phyloP scores from a whole-genome alignment of 371 early-diverging fungal species.

The Mucor circinelloides region DNA sequence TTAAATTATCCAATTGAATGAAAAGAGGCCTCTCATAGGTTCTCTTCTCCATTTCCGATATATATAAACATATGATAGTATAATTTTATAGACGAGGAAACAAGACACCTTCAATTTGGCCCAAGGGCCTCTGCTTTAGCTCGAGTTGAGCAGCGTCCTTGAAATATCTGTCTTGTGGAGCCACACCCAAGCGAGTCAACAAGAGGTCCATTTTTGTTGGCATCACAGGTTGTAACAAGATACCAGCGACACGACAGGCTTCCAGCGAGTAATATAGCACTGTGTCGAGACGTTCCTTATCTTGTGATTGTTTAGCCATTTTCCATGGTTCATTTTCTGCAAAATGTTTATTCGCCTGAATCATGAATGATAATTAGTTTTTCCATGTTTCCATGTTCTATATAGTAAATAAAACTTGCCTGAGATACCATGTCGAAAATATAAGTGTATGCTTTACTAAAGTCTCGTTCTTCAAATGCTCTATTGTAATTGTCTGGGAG shows the following conservation, averaged over 20 bases:
- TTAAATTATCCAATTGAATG: neutral
- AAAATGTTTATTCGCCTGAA: slow-evolving; percentile 77
- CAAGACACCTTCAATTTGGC: slow-evolving; percentile 17
- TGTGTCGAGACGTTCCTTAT: slow-evolving; percentile 54
- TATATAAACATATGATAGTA: too few relatives aligned
- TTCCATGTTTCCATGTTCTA: neutral
- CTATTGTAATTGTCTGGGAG: slow-evolving; percentile 32
- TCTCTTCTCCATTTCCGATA: neutral
- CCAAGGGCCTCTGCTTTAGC: slow-evolving; percentile 13
- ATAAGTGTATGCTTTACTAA: slow-evolving; percentile 52
- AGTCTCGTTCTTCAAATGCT: slow-evolving; percentile 49
- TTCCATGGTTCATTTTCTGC: slow-evolving; percentile 82
- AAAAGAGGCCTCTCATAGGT: neutral
- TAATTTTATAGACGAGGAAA: slow-evolving; percentile 21
- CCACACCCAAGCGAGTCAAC: slow-evolving; percentile 65
- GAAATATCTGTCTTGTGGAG: slow-evolving; percentile 55
- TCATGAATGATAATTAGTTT: neutral
- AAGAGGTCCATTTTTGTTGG: slow-evolving; percentile 73
- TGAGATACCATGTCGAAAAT: slow-evolving; percentile 62
- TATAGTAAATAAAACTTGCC: slow-evolving; percentile 34
- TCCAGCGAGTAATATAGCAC: slow-evolving; percentile 79
- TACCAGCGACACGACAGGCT: slow-evolving; percentile 71
- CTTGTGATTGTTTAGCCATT: slow-evolving; percentile 48
- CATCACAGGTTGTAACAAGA: slow-evolving; percentile 87
- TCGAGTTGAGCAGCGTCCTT: slow-evolving; percentile 35